A percentile compares a stretch with the other conserved stretches of the same genome.
Evolutionary conservation across 1,284 basidiomycete species (phyloP).

Genomic region (Moesziomyces aphidis): DNA sequence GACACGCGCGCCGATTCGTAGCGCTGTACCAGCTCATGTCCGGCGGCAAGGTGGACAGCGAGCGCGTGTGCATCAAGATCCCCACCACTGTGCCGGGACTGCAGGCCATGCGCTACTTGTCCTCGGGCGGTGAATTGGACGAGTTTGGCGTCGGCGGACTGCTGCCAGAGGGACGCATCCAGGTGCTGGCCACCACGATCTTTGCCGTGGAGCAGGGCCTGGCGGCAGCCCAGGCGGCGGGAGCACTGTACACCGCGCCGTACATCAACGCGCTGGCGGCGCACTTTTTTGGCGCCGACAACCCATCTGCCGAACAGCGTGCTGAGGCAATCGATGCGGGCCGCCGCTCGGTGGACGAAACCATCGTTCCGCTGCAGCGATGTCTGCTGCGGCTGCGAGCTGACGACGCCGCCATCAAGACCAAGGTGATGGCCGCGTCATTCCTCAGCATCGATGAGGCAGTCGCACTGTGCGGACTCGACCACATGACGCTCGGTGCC

Average conservation of each 20-base stretch:
- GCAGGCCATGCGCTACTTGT: conserved; percentile 37
- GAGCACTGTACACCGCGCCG: conserved; percentile 20
- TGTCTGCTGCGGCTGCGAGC: conserved; percentile 11
- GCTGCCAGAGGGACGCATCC: conserved; percentile 17
- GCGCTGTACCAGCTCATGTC: conserved; percentile 30
- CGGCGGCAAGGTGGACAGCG: not conserved
- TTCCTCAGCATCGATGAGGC: conserved; percentile 19
- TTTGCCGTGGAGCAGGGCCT: conserved; percentile 32
- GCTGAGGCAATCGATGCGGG: conserved; percentile 7
- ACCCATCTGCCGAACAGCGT: not conserved
- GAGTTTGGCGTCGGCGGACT: conserved; percentile 18
- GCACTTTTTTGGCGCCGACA: conserved; percentile 21
- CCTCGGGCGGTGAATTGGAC: conserved; percentile 19
- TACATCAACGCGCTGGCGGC: conserved; percentile 37
- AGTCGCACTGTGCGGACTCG: conserved; percentile 18
- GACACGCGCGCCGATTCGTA: conserved; percentile 26
- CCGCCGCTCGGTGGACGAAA: conserved; percentile 6
- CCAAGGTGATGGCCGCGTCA: conserved; percentile 22
- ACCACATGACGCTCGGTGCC: conserved; percentile 25
- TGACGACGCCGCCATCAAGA: conserved; percentile 13
- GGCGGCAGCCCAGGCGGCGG: conserved; percentile 24
- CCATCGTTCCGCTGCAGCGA: conserved; percentile 20
- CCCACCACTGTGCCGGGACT: conserved; percentile 25
- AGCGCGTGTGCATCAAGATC: conserved; percentile 29
- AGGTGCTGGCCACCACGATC: conserved; percentile 27